phyloP scores from a whole-genome alignment of 2,329 filamentous ascomycete species.

The Botrytis aclada region DNA sequence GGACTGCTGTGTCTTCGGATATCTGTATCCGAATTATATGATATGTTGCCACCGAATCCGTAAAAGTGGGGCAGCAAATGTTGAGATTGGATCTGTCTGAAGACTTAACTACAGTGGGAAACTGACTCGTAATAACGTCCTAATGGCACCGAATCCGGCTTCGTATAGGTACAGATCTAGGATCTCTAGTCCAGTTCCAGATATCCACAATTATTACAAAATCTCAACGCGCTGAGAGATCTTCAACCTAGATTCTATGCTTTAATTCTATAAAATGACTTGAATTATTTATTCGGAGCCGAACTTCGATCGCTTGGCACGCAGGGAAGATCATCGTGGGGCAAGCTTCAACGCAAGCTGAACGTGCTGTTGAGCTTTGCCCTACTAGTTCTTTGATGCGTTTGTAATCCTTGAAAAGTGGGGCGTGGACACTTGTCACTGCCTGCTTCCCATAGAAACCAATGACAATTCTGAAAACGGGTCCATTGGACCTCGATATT shows the following conservation, averaged over 20 bases:
- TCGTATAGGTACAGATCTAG: neutral
- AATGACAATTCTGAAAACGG: neutral
- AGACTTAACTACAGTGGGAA: neutral
- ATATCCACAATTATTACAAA: neutral
- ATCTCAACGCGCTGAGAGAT: neutral
- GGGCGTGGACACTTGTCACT: neutral
- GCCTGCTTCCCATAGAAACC: neutral
- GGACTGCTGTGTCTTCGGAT: neutral
- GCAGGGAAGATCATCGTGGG: neutral
- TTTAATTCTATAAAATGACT: neutral
- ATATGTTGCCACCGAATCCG: neutral
- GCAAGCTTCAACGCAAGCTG: neutral
- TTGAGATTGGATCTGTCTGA: neutral
- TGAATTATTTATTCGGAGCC: neutral
- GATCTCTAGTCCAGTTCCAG: neutral
- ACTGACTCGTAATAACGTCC: neutral
- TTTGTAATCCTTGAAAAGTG: neutral
- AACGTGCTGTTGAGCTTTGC: neutral
- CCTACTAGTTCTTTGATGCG: neutral
- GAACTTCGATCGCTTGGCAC: neutral
- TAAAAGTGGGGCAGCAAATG: neutral
- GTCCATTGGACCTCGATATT: neutral
- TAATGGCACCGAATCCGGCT: neutral
- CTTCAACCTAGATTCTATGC: neutral
- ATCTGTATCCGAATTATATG: neutral